Evolutionary conservation across 495 filamentous ascomycete genomes (phyloP).

Genomic region (Talaromyces wortmannii): DNA sequence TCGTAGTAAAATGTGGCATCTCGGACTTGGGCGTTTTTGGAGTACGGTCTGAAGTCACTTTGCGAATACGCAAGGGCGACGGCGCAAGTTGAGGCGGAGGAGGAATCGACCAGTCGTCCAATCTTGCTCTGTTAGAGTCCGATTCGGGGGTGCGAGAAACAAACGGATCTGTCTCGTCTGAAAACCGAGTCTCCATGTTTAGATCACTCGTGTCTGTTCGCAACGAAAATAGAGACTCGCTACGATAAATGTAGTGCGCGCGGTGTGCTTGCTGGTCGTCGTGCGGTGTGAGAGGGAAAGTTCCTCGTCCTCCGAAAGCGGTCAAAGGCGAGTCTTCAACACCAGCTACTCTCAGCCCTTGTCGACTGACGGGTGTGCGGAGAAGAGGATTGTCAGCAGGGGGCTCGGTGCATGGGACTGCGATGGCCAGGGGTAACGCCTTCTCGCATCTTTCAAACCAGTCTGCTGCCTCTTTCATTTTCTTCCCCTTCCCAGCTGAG

Average conservation of each 20-base stretch:
- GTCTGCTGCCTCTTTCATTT: background rate
- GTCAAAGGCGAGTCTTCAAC: background rate
- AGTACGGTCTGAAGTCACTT: background rate
- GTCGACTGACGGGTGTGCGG: background rate
- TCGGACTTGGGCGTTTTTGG: background rate
- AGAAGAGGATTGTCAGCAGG: background rate
- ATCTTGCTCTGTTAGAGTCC: background rate
- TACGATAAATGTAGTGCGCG: background rate
- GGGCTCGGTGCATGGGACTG: background rate
- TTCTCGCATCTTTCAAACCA: constrained; percentile 2
- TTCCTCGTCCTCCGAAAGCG: background rate
- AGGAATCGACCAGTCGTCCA: background rate
- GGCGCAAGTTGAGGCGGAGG: constrained; percentile 11
- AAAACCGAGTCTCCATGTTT: constrained; percentile 4
- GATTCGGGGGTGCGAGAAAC: constrained; percentile 6
- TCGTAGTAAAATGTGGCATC: background rate
- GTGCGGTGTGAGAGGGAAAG: background rate
- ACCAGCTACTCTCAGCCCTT: background rate
- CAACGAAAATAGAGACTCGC: constrained; percentile 11
- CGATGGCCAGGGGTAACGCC: background rate
- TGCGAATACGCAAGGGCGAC: constrained; percentile 20
- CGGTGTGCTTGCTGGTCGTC: background rate
- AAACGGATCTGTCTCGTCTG: constrained; percentile 19
- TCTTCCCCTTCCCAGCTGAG: constrained; percentile 1
- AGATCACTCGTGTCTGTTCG: constrained; percentile 21